Evolutionary conservation across 2,329 filamentous ascomycete genomes (phyloP), one percentile per base, ranked within the genome.

Genomic region (Fusarium sp.): DNA sequence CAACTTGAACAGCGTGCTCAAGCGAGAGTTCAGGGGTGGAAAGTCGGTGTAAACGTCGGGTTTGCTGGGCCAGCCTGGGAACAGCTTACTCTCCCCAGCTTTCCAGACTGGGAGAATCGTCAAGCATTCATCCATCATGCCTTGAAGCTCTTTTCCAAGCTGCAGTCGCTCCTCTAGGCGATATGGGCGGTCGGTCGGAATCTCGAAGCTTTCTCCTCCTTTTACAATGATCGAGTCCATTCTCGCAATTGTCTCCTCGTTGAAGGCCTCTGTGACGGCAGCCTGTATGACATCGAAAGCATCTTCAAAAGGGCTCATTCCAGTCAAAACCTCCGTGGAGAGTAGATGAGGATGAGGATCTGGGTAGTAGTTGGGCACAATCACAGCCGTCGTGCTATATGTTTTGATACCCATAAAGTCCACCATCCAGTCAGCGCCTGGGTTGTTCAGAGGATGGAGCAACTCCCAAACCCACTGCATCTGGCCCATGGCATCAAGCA

Each of bases 321-420:
- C 42, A 13, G 1, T 13, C 35, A 7, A 16, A 29, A 18, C 35
- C 18, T 59, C 11, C 5, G 10, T 2, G 14, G 54, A 54, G 13
- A 71, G 16, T 18, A 75, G 18, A n/a, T 68, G 45, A 13, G 69
- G 70, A 22, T 73, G 63, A 9, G 66, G 66, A 0, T 34, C 20
- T 7, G 71, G 69, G 24, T 77, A 77, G 37, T 71, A 73, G 47
- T 77, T 73, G 20, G 76, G 72, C 3, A 77, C 7, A 5, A 78
- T 29, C 0, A 78, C n/a, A 34, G 77, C 64, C 7, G 66, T 38
- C 9, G 64, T 34, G 2, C 52, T 11, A 0, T 27, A 5, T 1
- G 24, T 7, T 0, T 59, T 20, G 1, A 79, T 61, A 18, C 56
- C 62, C 4, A 9, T 57, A 6, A 52, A 60, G 1, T 76, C 64